A percentile compares a stretch with the other conserved stretches of the same genome.
These are phyloP conservation scores for Myrica gale DNA, from an alignment of 306 rosid genomes.

Conservation along the genomic window DNA sequence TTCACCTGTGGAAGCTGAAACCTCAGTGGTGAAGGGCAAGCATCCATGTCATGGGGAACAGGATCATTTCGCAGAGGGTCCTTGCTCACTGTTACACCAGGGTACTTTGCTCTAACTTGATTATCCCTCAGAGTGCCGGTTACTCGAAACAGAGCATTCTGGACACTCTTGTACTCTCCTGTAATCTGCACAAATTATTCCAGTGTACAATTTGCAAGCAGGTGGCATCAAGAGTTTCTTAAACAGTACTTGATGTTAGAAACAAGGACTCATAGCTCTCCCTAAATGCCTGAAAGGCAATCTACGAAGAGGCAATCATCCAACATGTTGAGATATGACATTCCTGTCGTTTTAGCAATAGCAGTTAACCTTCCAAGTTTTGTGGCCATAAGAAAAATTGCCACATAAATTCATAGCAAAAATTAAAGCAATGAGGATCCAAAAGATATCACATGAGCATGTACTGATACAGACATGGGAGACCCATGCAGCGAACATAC, in stretches of 20 bases:
- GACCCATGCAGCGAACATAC: slow-evolving; percentile 14
- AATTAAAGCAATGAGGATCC: slow-evolving; percentile 13
- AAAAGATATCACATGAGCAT: slow-evolving; percentile 8
- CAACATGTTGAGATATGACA: not conserved
- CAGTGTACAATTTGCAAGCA: slow-evolving; percentile 24
- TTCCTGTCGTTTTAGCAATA: not conserved
- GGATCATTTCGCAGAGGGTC: slow-evolving; percentile 28
- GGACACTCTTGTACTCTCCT: slow-evolving; percentile 48
- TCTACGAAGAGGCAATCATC: not conserved
- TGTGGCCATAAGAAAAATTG: not conserved
- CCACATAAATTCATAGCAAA: not conserved
- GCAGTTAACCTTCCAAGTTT: slow-evolving; percentile 1
- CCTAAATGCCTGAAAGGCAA: slow-evolving; percentile 19
- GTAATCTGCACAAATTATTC: slow-evolving; percentile 51
- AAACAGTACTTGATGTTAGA: slow-evolving; percentile 1
- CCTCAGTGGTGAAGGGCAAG: slow-evolving; percentile 32
- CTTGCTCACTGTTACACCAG: slow-evolving; percentile 17
- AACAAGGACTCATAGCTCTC: slow-evolving; percentile 19
- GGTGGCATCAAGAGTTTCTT: slow-evolving; percentile 22
- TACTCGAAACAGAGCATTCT: slow-evolving; percentile 46
- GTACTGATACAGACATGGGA: not conserved
- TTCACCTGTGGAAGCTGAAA: slow-evolving; percentile 39
- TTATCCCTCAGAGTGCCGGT: slow-evolving; percentile 47
- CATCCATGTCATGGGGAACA: slow-evolving; percentile 24
- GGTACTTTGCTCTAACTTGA: slow-evolving; percentile 29